Evolutionary conservation across 177 flowering plant genomes (phyloP).

Genomic region (Vitis hybrid): DNA sequence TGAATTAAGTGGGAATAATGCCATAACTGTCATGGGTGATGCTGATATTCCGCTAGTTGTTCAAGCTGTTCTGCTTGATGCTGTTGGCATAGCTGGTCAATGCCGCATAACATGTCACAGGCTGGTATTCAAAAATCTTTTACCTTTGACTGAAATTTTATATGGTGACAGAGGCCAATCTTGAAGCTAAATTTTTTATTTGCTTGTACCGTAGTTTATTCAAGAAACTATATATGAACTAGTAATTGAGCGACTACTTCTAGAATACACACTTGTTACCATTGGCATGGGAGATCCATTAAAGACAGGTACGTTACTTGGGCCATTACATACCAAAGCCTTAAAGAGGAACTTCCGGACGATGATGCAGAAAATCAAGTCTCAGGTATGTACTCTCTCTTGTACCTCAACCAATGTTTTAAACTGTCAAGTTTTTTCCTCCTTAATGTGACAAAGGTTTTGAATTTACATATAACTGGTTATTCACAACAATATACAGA

Average conservation of each 20-base stretch:
- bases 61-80: constrained; percentile 92
- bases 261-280: constrained; percentile 78
- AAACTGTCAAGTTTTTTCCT: neutral
- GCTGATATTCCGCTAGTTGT: constrained; percentile 87
- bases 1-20: constrained; percentile 94
- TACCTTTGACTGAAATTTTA: no score
- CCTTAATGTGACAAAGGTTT: neutral
- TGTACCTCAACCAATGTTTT: no score
- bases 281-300: constrained; percentile 75
- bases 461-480: neutral
- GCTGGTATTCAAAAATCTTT: constrained; percentile 49
- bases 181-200: constrained; percentile 2
- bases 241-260: constrained; percentile 72
- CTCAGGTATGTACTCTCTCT: constrained; percentile 61
- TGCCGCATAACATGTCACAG: constrained; percentile 98
- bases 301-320: constrained; percentile 85
- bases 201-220: constrained; percentile 53
- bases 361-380: constrained; percentile 77
- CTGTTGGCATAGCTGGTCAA: constrained; percentile 99
- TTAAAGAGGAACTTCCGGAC: constrained; percentile 77
- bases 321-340: constrained; percentile 79
- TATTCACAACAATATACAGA: no score
- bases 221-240: constrained; percentile 80
- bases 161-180: no score
- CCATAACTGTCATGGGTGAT: constrained; percentile 94